phyloP scores from a whole-genome alignment of 805 yeast genomes.

The Middelhovenomyces tepae region DNA sequence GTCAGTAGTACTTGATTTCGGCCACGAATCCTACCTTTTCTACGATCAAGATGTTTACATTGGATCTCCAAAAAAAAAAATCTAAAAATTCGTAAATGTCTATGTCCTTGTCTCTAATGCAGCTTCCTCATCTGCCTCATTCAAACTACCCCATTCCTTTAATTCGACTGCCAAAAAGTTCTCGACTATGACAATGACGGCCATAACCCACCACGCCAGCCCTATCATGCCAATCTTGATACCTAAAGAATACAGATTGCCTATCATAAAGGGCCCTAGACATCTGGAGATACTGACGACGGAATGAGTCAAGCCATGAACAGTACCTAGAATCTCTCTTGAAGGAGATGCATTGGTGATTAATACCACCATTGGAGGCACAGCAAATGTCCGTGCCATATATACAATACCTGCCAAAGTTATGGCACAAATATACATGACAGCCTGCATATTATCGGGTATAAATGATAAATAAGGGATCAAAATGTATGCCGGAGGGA shows the following conservation, averaged over 20 bases:
- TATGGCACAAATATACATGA: conserved; percentile 6
- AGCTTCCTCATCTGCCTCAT: background rate
- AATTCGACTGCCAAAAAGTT: conserved; percentile 13
- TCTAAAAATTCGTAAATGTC: no score
- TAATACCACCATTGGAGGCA: conserved; percentile 21
- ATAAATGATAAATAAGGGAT: conserved; percentile 36
- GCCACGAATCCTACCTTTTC: no score
- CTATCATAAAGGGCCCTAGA: conserved; percentile 19
- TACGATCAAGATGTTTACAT: no score
- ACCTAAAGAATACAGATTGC: conserved; percentile 19
- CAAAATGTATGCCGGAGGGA: conserved; percentile 38
- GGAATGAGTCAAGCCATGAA: conserved; percentile 19
- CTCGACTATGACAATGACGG: conserved; percentile 12
- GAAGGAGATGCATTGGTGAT: conserved; percentile 21
- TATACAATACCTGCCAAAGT: conserved; percentile 14
- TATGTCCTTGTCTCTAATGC: no score
- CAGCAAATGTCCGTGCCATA: conserved; percentile 18
- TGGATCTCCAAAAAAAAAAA: no score
- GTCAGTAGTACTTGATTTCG: no score
- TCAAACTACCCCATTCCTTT: conserved; percentile 16
- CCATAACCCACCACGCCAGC: conserved; percentile 22
- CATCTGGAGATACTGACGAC: conserved; percentile 16
- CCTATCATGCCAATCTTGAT: conserved; percentile 14
- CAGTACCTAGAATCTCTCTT: conserved; percentile 18
- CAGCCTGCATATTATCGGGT: conserved; percentile 11